Evolutionary conservation across 768 basidiomycete species (phyloP).

Genomic region (Kwoniella pini): DNA sequence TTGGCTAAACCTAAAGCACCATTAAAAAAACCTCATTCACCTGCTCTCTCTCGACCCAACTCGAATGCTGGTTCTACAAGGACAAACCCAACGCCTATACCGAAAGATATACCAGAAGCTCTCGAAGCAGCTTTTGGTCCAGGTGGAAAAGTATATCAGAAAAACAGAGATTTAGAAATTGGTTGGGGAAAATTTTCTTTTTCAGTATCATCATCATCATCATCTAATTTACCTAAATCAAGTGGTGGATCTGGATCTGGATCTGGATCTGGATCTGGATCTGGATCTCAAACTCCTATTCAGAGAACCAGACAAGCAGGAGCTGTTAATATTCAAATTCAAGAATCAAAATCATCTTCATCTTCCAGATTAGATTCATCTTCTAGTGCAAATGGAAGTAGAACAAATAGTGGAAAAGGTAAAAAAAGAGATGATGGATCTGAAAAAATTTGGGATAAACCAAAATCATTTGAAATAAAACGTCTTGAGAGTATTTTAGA

Average conservation of each 20-base stretch:
- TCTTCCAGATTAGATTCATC: background rate
- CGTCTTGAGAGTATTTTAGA: constrained; percentile 41
- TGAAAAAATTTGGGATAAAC: constrained; percentile 44
- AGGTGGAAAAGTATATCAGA: constrained; percentile 44
- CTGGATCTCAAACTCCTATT: constrained; percentile 20
- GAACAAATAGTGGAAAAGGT: constrained; percentile 22
- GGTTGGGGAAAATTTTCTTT: constrained; percentile 1
- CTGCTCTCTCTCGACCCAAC: background rate
- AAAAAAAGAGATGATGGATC: constrained; percentile 17
- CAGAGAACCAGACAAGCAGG: constrained; percentile 13
- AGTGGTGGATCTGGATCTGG: too few relatives aligned
- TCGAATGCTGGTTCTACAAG: constrained; percentile 2
- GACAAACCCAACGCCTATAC: background rate
- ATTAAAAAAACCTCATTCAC: background rate
- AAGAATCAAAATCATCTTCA: background rate
- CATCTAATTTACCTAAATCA: too few relatives aligned
- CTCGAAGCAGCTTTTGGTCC: constrained; percentile 40
- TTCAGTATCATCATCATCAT: background rate
- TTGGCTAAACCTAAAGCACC: constrained; percentile 6
- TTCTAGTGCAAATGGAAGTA: constrained; percentile 6
- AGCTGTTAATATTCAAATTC: constrained; percentile 15
- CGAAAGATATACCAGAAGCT: constrained; percentile 21
- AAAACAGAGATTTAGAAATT: constrained; percentile 36
- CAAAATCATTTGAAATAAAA: constrained; percentile 42
- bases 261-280: constrained; percentile 4